Evolutionary conservation across 1,284 basidiomycete species (phyloP).

Genomic region (Cryptococcus sp.): DNA sequence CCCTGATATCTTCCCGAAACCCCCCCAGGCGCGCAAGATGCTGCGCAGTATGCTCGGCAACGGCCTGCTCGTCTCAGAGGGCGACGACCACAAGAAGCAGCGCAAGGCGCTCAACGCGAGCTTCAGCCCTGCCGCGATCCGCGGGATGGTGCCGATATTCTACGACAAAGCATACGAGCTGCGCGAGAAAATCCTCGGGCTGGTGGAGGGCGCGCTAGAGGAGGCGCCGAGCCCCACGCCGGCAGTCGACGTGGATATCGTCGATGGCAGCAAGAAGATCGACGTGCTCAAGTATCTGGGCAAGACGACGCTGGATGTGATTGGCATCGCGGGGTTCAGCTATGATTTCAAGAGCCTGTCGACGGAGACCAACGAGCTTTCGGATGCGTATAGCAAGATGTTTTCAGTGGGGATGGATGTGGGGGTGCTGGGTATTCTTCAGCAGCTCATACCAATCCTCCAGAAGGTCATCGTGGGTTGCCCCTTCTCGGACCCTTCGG

Average conservation of each 20-base stretch:
- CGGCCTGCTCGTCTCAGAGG: conserved; percentile 41
- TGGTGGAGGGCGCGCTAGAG: conserved; percentile 15
- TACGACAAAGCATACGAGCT: conserved; percentile 61
- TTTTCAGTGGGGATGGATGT: conserved; percentile 42
- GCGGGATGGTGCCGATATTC: conserved; percentile 56
- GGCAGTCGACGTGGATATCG: conserved; percentile 16
- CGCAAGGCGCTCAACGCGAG: conserved; percentile 51
- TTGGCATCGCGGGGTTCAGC: conserved; percentile 67
- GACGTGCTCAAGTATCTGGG: conserved; percentile 63
- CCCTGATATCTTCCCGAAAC: conserved; percentile 64
- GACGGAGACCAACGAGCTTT: conserved; percentile 34
- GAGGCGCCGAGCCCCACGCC: conserved; percentile 21
- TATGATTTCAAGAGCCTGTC: conserved; percentile 57
- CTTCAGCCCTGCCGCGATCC: conserved; percentile 43
- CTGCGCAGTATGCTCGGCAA: conserved; percentile 51
- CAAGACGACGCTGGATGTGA: conserved; percentile 65
- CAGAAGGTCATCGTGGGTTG: conserved; percentile 57
- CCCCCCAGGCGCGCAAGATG: conserved; percentile 58
- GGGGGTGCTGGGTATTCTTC: conserved; percentile 58
- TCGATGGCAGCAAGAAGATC: conserved; percentile 42
- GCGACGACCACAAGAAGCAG: conserved; percentile 56
- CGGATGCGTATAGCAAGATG: conserved; percentile 38
- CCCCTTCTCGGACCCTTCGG: conserved; percentile 1
- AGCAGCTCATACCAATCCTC: conserved; percentile 61
- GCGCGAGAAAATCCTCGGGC: conserved; percentile 29